Evolutionary conservation across 73 alveolate species (phyloP).

Genomic region (Blepharisma stoltei): DNA sequence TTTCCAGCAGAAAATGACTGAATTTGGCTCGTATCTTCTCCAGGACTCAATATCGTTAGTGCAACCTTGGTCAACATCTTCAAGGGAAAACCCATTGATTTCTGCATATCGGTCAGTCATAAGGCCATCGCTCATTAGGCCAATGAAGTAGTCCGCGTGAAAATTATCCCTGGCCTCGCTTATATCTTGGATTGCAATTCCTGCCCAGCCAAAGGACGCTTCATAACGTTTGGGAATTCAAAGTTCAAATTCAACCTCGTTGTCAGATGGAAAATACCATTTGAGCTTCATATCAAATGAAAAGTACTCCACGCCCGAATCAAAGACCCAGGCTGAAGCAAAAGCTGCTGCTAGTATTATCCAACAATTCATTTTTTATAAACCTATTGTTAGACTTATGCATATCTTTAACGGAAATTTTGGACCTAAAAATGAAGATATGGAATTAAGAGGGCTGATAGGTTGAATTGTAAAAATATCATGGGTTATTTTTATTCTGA

Average conservation of each 20-base stretch:
- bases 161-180: background rate
- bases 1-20: background rate
- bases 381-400: no score
- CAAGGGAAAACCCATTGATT: background rate
- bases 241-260: background rate
- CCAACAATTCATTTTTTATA: background rate
- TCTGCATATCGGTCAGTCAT: slow-evolving; percentile 8
- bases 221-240: background rate
- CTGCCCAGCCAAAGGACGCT: background rate
- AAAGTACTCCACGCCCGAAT: background rate
- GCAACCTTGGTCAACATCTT: slow-evolving; percentile 7
- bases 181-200: background rate
- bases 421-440: no score
- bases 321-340: background rate
- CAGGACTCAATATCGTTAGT: slow-evolving; percentile 13
- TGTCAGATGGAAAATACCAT: background rate
- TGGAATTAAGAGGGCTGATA: no score
- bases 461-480: no score
- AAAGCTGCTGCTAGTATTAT: background rate
- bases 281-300: background rate
- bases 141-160: background rate
- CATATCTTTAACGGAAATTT: no score
- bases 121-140: background rate
- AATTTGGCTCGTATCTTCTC: background rate
- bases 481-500: no score